A percentile compares a stretch with the other conserved stretches of the same genome.
Evolutionary conservation across 768 basidiomycete species (phyloP).

Genomic region (Lactarius quietus): DNA sequence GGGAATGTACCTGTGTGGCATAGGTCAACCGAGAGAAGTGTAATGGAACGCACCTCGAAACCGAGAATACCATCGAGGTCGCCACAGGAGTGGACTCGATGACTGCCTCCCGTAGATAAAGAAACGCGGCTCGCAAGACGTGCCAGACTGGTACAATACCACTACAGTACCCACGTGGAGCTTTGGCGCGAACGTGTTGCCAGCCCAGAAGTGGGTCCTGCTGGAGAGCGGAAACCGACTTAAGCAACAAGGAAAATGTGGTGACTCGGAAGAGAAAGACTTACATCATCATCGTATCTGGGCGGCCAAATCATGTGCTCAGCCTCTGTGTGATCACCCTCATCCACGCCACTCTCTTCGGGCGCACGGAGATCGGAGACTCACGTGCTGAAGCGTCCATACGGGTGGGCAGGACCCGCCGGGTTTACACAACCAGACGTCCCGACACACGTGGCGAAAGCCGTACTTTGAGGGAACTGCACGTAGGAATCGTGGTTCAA

Average conservation of each 20-base stretch:
- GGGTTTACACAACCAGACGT: conserved; percentile 93
- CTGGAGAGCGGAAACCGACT: not conserved
- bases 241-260: not conserved
- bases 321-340: conserved; percentile 68
- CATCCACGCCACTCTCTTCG: conserved; percentile 72
- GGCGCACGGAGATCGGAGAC: conserved; percentile 82
- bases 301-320: conserved; percentile 90
- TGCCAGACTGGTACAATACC: conserved; percentile 69
- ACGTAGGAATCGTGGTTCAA: conserved; percentile 79
- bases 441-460: conserved; percentile 87
- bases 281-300: conserved; percentile 97
- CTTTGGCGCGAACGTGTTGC: conserved; percentile 80
- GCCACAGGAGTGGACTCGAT: conserved; percentile 63
- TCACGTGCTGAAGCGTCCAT: conserved; percentile 84
- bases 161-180: conserved; percentile 51
- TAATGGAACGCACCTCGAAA: conserved; percentile 73
- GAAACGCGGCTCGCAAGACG: conserved; percentile 80
- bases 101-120: conserved; percentile 71
- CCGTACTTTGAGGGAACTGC: conserved; percentile 57
- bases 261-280: too few relatives aligned
- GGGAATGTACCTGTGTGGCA: too few relatives aligned
- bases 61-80: conserved; percentile 79
- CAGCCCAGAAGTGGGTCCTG: conserved; percentile 95
- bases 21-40: too few relatives aligned
- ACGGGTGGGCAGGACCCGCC: conserved; percentile 96